Base-by-base conservation (phyloP, 1,284 basidiomycete species). In the Melampsora larici-populina region DNA sequence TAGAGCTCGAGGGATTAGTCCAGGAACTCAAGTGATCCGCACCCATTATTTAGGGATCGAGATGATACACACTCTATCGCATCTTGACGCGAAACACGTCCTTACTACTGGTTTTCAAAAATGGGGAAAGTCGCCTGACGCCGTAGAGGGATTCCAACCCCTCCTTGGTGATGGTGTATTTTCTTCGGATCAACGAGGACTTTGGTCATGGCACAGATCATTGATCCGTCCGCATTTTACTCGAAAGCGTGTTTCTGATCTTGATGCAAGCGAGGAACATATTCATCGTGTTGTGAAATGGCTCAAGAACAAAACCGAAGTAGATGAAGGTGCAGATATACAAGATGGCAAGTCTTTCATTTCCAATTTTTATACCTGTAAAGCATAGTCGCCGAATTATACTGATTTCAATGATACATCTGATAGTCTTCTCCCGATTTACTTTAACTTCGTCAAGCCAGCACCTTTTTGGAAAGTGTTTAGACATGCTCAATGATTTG, bases 171-270 rank as follows among this genome's bases (percentile, higher is more conserved):
- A 71, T 36, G 68, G 55, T 43, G 64, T 67, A 46, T 70, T 76
- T 51, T 49, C 33, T 58, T 40, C 33, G 21, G 40, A 67, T 46
- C 70, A 66, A 65, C 48, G 49, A 26, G 43, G 62, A 7, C 49
- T 68, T n/a, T 76, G 74, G 74, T 33, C 65, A 29, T 79, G 90
- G 89, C 90, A 90, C 80, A 89, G 90, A 36, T 84, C 85, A 18
- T 87, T 88, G 67, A 88, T 90, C 6, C 87, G 90, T 3, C 90
- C 90, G 0, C 91, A 90, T 84, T 91, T 91, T 81, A 87, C 89
- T 6, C 87, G 88, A 40, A 89, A 91, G 79, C 87, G 89, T 26
- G 87, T 89, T 67, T 87, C 88, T 6, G 90, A 91, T 81, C 90
- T 91, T 78, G 87, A 89, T 33, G 85, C 88, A 48, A 90, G 91